Base-by-base conservation (phyloP, 2,329 filamentous ascomycete genomes). In the Orbilia javanica region DNA sequence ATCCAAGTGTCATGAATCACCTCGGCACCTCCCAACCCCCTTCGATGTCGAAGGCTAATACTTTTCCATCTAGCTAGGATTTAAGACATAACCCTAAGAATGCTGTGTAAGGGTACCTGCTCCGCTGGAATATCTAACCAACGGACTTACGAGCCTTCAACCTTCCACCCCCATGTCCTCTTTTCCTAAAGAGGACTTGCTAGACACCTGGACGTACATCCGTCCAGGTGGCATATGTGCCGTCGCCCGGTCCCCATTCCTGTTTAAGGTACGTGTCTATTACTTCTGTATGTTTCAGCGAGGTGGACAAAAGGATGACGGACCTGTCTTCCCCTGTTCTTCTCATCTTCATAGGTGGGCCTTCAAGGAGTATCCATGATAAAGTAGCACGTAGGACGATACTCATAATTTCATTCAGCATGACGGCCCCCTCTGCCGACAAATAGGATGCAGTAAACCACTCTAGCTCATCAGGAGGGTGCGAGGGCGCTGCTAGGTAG, bases 41-140 rank as follows among this genome's bases (percentile, higher is more conserved):
- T 25, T 46, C 44, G 57, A 73, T 64, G 20, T 50, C 50, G 46
- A 39, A 39, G 55, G 69, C 69, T 62, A 64, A 72, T 55, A 27
- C 34, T 42, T 60, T 44, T 57, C 31, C 44, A 65, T 52, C 34
- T 20, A 60, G 60, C 34, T 20, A 60, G 60, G 69, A 60, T 50
- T 73, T 73, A 60, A 73, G 69, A 73, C 69, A 73, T 39, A 42
- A 60, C 55, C 42, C 57, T 39, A 73, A 66, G 48, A 66, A 60
- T 50, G 69, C 69, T 63, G 69, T 73, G 60, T 65, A 46, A 39
- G 27, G 36, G 42, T 69, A 44, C 57, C 25, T 52, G 39, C 25
- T 44, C 25, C 53, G n/a, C 29, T 10, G 50, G 18, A 42, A 60
- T 48, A 31, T 42, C 69, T 62, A 73, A 73, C 66, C 50, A 73